Conservation (phyloP, 2,329 filamentous ascomycete species). For the Alternaria triticina region DNA sequence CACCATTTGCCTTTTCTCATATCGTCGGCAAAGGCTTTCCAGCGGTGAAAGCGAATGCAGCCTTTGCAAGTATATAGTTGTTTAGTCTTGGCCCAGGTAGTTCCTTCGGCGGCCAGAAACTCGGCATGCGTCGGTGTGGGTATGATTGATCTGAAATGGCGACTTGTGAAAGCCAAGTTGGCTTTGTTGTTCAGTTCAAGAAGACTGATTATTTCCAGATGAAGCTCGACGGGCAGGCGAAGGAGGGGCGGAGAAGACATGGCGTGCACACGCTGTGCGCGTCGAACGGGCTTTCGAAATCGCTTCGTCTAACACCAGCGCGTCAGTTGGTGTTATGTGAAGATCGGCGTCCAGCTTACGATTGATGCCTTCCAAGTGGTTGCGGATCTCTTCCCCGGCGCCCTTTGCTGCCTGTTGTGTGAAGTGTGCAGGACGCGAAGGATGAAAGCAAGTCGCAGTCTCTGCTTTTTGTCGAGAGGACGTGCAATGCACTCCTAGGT, state of each 20-base stretch:
- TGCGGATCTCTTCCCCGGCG: background rate
- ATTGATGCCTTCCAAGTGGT: background rate
- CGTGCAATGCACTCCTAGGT: background rate
- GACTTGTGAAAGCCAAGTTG: conserved; percentile 22
- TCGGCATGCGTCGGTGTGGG: conserved; percentile 24
- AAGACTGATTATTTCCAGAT: conserved; percentile 25
- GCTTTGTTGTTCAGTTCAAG: conserved; percentile 30
- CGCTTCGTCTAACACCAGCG: background rate
- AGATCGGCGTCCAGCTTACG: conserved; percentile 4
- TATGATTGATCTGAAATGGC: conserved; percentile 27
- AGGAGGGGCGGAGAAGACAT: conserved; percentile 25
- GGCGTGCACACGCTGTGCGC: background rate
- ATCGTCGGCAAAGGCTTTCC: conserved; percentile 31
- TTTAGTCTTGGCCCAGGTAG: conserved; percentile 23
- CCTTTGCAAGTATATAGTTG: conserved; percentile 32
- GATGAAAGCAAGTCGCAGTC: background rate
- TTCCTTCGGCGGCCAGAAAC: conserved; percentile 29
- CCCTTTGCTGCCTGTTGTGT: background rate
- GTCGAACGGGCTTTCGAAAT: background rate
- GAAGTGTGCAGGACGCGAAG: background rate
- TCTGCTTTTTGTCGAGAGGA: background rate
- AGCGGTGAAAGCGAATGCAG: conserved; percentile 26
- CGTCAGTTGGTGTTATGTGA: conserved; percentile 1
- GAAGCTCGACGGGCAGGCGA: conserved; percentile 34
- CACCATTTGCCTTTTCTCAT: conserved; percentile 39